These are phyloP conservation scores for Colletotrichum agaves DNA, from an alignment of 2,329 filamentous ascomycete species.

Conservation along the genomic window DNA sequence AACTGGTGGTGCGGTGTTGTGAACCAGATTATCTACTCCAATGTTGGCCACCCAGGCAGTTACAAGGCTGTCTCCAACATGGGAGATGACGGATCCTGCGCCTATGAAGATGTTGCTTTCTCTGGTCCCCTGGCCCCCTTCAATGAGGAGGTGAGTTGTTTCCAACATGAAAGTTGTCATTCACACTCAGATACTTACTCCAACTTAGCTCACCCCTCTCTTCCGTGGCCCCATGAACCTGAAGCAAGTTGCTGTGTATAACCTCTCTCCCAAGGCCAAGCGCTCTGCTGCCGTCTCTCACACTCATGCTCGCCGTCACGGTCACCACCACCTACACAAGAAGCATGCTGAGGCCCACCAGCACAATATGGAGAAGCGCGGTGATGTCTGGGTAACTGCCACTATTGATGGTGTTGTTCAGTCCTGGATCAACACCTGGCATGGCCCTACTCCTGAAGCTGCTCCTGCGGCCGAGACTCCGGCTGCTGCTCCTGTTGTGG, in stretches of 20 bases:
- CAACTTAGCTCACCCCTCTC: constrained; percentile 72
- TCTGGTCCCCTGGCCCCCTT: constrained; percentile 73
- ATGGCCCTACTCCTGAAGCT: constrained; percentile 46
- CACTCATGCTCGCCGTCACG: constrained; percentile 48
- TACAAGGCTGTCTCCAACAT: constrained; percentile 75
- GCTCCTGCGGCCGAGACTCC: constrained; percentile 27
- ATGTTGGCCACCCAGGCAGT: constrained; percentile 67
- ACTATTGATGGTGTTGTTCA: constrained; percentile 68
- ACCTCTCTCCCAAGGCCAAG: constrained; percentile 53
- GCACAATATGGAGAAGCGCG: constrained; percentile 57
- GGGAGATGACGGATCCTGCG: constrained; percentile 65
- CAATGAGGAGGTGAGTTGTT: constrained; percentile 71
- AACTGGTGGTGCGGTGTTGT: constrained; percentile 77
- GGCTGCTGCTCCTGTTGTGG: constrained; percentile 35
- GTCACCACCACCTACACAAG: constrained; percentile 63
- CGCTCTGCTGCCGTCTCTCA: constrained; percentile 42
- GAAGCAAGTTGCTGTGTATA: constrained; percentile 76
- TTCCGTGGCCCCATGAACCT: constrained; percentile 76
- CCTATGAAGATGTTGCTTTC: constrained; percentile 62
- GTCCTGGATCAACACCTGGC: constrained; percentile 69
- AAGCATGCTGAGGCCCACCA: constrained; percentile 49
- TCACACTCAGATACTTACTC: constrained; percentile 30
- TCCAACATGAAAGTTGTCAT: neutral
- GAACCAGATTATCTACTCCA: constrained; percentile 70
- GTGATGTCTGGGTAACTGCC: constrained; percentile 61